Conservation (phyloP, 2,329 filamentous ascomycete genomes). For the Raffaelea arxii region DNA sequence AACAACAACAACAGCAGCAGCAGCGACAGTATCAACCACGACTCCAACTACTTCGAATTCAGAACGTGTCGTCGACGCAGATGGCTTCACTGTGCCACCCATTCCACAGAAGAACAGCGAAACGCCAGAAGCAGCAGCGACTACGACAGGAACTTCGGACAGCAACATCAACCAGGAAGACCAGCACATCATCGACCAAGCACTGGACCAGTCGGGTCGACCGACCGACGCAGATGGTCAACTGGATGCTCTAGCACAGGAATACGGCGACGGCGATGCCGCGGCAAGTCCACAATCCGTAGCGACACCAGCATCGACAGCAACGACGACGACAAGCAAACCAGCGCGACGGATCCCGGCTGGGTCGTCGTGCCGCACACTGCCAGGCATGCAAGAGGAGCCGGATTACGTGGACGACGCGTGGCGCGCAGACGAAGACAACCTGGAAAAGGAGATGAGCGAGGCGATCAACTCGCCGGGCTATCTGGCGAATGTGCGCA, state of each 20-base stretch:
- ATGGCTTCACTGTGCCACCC: constrained; percentile 58
- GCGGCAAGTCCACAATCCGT: not conserved
- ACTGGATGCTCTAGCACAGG: constrained; percentile 31
- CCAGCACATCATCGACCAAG: constrained; percentile 9
- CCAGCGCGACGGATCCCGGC: constrained; percentile 5
- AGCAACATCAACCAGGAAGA: constrained; percentile 7
- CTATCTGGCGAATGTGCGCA: constrained; percentile 44
- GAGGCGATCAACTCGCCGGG: constrained; percentile 55
- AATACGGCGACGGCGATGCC: constrained; percentile 29
- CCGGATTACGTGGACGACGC: constrained; percentile 51
- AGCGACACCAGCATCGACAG: constrained; percentile 8
- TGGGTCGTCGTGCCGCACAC: constrained; percentile 13
- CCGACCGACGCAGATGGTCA: constrained; percentile 15
- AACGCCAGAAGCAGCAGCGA: not conserved
- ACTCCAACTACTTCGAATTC: not conserved
- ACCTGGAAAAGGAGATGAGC: constrained; percentile 60
- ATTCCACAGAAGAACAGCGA: constrained; percentile 24
- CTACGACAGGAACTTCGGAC: not conserved
- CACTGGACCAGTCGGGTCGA: constrained; percentile 2
- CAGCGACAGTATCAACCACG: not conserved
- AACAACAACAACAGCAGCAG: not conserved
- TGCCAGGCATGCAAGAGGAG: constrained; percentile 18
- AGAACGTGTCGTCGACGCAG: constrained; percentile 36
- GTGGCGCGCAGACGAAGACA: constrained; percentile 53
- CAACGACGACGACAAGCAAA: constrained; percentile 13